Conservation (phyloP, 2,329 filamentous ascomycete genomes). For the Ceratocystis colombiana region DNA sequence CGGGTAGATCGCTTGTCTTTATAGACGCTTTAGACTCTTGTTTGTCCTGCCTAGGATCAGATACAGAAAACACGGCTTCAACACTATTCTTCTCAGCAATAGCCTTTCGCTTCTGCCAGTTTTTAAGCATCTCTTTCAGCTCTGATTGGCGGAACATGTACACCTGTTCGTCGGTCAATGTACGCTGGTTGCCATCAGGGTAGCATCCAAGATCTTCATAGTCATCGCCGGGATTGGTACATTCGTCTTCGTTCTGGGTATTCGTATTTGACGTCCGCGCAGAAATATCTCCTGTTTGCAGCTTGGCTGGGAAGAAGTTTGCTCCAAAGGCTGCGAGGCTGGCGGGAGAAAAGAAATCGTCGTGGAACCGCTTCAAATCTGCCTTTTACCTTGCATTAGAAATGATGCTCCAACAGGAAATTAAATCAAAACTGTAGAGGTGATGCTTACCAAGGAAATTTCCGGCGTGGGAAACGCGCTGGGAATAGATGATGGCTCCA, state of each 20-base stretch:
- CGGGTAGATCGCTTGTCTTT: constrained; percentile 9
- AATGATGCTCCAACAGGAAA: not conserved
- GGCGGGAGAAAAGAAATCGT: constrained; percentile 13
- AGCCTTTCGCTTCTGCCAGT: constrained; percentile 24
- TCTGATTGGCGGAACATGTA: constrained; percentile 85
- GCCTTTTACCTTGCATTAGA: not conserved
- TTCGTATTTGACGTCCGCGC: not conserved
- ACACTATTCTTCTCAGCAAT: constrained; percentile 19
- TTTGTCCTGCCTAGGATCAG: constrained; percentile 16
- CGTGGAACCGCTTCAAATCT: constrained; percentile 20
- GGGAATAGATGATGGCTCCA: not conserved
- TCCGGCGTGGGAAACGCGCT: not conserved
- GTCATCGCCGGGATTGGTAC: constrained; percentile 36
- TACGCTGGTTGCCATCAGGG: constrained; percentile 73
- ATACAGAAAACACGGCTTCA: constrained; percentile 21
- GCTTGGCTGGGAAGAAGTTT: constrained; percentile 13
- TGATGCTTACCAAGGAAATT: not conserved
- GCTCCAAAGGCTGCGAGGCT: not conserved
- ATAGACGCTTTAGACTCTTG: not conserved
- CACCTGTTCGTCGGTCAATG: constrained; percentile 83
- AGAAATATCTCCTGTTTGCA: not conserved
- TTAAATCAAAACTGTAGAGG: not conserved
- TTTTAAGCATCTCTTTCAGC: constrained; percentile 57
- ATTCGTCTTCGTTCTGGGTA: constrained; percentile 29
- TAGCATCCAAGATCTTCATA: constrained; percentile 74